Percentiles rank a stretch among this genome's conserved stretches.
Conservation (phyloP, 306 rosid genomes). For the Fragaria vesca region DNA sequence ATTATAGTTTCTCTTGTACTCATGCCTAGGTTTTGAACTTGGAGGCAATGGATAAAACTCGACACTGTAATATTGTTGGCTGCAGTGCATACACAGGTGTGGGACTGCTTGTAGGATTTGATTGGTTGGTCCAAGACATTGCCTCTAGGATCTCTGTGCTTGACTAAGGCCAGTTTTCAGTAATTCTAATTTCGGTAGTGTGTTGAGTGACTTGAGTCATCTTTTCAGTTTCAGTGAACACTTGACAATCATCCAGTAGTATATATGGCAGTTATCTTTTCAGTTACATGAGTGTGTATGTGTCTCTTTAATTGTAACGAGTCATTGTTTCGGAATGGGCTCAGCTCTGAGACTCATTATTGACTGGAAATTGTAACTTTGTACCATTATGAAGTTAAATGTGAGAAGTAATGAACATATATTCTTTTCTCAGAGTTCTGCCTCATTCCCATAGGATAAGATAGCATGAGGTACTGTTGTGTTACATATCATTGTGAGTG, state of each 20-base stretch:
- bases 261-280: background rate
- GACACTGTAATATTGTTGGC: slow-evolving; percentile 80
- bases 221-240: background rate
- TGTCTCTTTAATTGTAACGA: background rate
- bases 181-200: background rate
- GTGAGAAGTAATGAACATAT: no score
- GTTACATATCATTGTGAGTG: no score
- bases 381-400: no score
- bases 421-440: no score
- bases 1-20: background rate
- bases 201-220: background rate
- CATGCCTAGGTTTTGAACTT: slow-evolving; percentile 61
- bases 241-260: background rate
- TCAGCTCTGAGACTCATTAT: background rate
- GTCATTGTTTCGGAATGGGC: background rate
- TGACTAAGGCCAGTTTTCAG: slow-evolving; percentile 10
- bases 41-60: slow-evolving; percentile 69
- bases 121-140: slow-evolving; percentile 88
- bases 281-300: background rate
- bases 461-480: no score
- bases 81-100: slow-evolving; percentile 80
- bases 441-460: no score
- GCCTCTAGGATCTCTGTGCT: slow-evolving; percentile 82
- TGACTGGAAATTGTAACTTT: no score
- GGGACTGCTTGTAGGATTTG: slow-evolving; percentile 75